Evolutionary conservation across 2,329 filamentous ascomycete species (phyloP), one percentile per base, ranked within the genome.

Genomic region (Zasmidium angulare): DNA sequence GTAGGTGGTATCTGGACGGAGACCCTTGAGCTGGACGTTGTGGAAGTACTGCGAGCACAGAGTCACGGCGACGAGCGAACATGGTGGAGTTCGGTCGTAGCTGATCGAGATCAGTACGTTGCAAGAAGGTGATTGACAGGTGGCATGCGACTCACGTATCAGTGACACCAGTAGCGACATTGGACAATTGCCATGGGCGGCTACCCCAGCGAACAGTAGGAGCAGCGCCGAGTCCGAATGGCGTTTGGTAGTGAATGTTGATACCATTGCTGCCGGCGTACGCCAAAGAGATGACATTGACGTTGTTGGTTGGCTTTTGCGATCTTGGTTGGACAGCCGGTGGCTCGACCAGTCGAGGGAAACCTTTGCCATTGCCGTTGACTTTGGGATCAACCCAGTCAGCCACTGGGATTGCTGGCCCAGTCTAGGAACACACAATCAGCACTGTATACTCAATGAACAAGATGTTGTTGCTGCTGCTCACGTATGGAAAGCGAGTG

Each of bases 41-140:
- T 83, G 81, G 69, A 81, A 83, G 72, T 75, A 81, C 66, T 83
- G 75, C 57, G 75, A 79, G 73, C 81, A 83, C 62, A 81, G 78
- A 0, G 80, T 82, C 46, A 81, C 72, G 7, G 69, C 74, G 50
- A 80, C 64, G 58, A 74, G 57, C 0, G 79, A 80, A 69, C 81
- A 83, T 0, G 81, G 75, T 17, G 81, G 81, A 1, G 80, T 82
- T 10, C 81, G 80, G 51, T 79, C 78, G 60, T 82, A 82, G 3
- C 77, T 81, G 22, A n/a, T 14, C 19, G n/a, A n/a, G 36, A 48
- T 53, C 46, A 51, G 22, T n/a, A n/a, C n/a, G n/a, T n/a, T n/a
- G 6, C 23, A 40, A 14, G 29, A 7, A 36, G 7, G 36, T 20
- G 14, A 26, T 47, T 51, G 22, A 17, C 22, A 21, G 7, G 14